Conservation (phyloP, 2,329 filamentous ascomycete genomes). For the Scytalidium sp. region DNA sequence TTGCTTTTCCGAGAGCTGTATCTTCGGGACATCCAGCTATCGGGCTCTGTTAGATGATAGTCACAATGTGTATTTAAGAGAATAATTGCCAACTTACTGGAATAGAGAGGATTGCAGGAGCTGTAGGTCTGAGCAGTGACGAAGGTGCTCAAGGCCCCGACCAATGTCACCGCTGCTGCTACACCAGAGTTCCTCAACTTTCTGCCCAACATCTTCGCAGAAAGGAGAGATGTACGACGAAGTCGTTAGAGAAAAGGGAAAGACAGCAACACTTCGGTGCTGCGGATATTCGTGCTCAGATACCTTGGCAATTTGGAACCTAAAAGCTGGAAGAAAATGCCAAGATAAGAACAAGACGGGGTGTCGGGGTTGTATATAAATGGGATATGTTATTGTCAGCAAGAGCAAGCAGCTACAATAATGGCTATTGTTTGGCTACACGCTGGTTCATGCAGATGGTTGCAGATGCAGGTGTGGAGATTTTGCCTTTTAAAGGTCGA, state of each 20-base stretch:
- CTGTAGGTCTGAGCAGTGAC: conserved; percentile 50
- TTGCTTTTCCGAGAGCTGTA: conserved; percentile 78
- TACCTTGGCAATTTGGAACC: not conserved
- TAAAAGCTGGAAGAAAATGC: no score
- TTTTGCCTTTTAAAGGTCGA: conserved; percentile 12
- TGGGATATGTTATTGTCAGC: not conserved
- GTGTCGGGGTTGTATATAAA: not conserved
- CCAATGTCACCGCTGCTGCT: not conserved
- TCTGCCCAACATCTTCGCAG: not conserved
- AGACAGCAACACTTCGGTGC: not conserved
- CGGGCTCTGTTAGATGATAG: no score
- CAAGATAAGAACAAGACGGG: no score
- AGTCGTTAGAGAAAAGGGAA: not conserved
- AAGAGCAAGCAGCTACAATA: not conserved
- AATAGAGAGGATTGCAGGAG: conserved; percentile 50
- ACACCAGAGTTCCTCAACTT: not conserved
- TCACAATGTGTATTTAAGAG: conserved; percentile 2
- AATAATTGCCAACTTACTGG: conserved; percentile 29
- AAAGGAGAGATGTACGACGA: not conserved
- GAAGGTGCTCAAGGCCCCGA: conserved; percentile 24
- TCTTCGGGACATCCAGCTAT: conserved; percentile 66
- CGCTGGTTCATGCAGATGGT: conserved; percentile 16
- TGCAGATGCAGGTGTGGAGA: conserved; percentile 10
- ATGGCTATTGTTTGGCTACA: not conserved
- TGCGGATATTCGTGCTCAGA: not conserved